phyloP scores from a whole-genome alignment of 257 asterid species.

The Fraxinus anomala region DNA sequence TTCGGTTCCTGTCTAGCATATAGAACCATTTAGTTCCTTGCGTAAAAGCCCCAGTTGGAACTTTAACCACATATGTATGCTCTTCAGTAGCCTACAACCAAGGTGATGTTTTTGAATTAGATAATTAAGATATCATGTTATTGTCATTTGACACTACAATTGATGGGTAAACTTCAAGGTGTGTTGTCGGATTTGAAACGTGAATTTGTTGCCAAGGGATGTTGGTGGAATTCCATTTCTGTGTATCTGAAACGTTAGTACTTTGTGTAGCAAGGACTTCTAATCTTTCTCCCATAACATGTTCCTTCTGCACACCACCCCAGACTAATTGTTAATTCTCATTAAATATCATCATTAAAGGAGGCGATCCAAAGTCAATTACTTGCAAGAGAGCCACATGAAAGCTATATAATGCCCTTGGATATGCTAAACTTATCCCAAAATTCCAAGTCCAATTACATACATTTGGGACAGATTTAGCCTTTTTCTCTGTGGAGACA shows the following conservation, averaged over 20 bases:
- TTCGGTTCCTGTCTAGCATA: neutral
- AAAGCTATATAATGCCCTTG: neutral
- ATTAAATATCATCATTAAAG: neutral
- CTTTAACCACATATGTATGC: neutral
- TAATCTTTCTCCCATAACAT: neutral
- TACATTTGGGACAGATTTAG: neutral
- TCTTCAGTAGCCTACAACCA: neutral
- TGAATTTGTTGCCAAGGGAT: neutral
- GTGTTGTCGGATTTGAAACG: neutral
- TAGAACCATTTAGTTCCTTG: neutral
- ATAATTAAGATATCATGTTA: neutral
- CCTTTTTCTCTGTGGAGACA: neutral
- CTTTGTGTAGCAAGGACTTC: neutral
- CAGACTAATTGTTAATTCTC: neutral
- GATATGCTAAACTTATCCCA: neutral
- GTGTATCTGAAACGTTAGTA: neutral
- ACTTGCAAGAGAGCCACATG: neutral
- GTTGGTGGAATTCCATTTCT: neutral
- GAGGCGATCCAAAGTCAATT: too few species aligned
- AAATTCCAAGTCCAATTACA: neutral
- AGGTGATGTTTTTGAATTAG: neutral
- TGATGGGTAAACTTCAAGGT: neutral
- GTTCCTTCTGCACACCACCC: neutral
- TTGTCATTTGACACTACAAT: neutral
- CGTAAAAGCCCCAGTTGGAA: neutral